These are phyloP conservation scores for Axilococcus clingmanii DNA, from an alignment of 139 green algal genomes.

Conservation along the genomic window DNA sequence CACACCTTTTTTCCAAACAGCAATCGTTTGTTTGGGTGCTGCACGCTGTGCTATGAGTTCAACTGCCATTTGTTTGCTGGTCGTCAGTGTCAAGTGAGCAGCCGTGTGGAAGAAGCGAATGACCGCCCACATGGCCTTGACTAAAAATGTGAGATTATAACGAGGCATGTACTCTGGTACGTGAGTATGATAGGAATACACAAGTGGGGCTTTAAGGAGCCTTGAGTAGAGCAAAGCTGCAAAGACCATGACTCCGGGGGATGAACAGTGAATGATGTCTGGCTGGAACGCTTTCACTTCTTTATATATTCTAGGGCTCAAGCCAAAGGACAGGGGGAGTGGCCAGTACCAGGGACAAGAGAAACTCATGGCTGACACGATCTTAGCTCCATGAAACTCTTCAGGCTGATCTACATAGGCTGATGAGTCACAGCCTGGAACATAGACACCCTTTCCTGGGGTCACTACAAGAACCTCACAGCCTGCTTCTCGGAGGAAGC, in stretches of 20 bases:
- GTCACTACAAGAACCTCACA: constrained; percentile 27
- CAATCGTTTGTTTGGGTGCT: constrained; percentile 1
- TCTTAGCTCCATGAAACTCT: constrained; percentile 16
- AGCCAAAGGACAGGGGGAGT: constrained; percentile 32
- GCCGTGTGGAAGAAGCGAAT: constrained; percentile 72
- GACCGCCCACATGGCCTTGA: constrained; percentile 82
- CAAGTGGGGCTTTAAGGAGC: constrained; percentile 76
- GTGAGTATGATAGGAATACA: constrained; percentile 97
- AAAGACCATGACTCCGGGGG: constrained; percentile 30
- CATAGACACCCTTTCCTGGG: constrained; percentile 13
- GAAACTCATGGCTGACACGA: constrained; percentile 25
- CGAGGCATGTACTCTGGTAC: constrained; percentile 88
- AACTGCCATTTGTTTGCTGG: constrained; percentile 18
- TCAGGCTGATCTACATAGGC: constrained; percentile 23
- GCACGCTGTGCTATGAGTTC: constrained; percentile 10
- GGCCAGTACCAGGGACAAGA: constrained; percentile 33
- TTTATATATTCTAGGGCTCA: constrained; percentile 41
- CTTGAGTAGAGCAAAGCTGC: constrained; percentile 83
- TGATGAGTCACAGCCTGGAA: constrained; percentile 21
- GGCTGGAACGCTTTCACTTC: constrained; percentile 31
- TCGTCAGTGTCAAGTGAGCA: constrained; percentile 66
- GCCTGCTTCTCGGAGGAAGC: constrained; percentile 19
- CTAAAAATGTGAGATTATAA: constrained; percentile 69
- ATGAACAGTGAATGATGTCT: constrained; percentile 30
- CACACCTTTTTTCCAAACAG: constrained; percentile 69